Evolutionary conservation across 1,139 yeast genomes (phyloP), one percentile per base, ranked within the genome.

Genomic region (Saccharomyces hybrid): DNA sequence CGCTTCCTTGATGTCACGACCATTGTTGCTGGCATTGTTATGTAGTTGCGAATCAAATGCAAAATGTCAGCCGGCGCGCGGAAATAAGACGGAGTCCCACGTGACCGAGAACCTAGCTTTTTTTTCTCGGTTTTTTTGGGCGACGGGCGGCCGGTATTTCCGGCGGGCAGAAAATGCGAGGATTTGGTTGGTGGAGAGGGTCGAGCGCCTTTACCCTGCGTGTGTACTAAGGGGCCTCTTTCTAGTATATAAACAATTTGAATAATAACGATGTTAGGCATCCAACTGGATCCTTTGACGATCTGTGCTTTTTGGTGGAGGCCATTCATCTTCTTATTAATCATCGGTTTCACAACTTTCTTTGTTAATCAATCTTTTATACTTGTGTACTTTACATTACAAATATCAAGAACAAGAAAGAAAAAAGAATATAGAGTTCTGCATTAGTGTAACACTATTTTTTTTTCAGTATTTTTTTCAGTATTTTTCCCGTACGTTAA

Each of bases 131-230:
- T 19, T 38, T 38, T 38, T 38, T 19, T 38, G 21, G 44, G 44
- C 24, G 11, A 9, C 19, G 5, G 44, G 44, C 14, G 24, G 44
- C 44, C 44, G 44, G 44, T 38, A 38, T 38, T 38, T 38, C 44
- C 44, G 44, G 26, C 12, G 44, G 26, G 24, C 44, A 38, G 19
- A 16, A 38, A 38, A 38, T 38, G 44, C 44, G 44, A 38, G 26
- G 44, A 38, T 38, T 38, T 38, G 44, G 44, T 38, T 38, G 44
- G 44, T 38, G 44, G 44, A 38, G 44, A 38, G 44, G 24, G 24
- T 38, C 44, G 44, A 38, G 44, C 44, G 44, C 24, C 44, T 38
- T 38, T 38, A 38, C 44, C 44, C 44, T 38, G 44, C 44, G 44
- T 38, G 19, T 2, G 19, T 38, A 38, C 44, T 38, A 19, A 19